phyloP scores from a whole-genome alignment of 2,329 filamentous ascomycete genomes.

The Microcyclosporella mali region DNA sequence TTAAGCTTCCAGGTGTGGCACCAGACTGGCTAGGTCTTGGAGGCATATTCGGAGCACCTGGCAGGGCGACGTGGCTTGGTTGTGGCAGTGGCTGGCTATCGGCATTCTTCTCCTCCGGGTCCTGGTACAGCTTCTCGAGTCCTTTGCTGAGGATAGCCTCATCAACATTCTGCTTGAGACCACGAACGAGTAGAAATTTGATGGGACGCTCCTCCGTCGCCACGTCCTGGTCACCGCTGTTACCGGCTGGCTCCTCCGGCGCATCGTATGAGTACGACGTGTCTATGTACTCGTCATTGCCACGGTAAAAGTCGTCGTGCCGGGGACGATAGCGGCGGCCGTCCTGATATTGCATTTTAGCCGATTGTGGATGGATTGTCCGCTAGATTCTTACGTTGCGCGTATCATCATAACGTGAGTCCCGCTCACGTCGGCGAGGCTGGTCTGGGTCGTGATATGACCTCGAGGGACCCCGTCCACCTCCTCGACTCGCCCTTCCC shows the following conservation, averaged over 20 bases:
- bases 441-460: neutral
- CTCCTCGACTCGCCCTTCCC: conserved; percentile 1
- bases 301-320: too few species aligned
- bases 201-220: conserved; percentile 14
- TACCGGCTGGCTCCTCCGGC: conserved; percentile 14
- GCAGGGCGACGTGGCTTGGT: conserved; percentile 1
- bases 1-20: conserved; percentile 66
- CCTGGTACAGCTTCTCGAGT: conserved; percentile 64
- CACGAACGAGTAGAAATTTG: conserved; percentile 61
- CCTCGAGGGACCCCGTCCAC: neutral
- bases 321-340: neutral
- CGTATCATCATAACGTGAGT: too few species aligned
- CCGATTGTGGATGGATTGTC: too few species aligned
- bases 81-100: conserved; percentile 37
- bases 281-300: conserved; percentile 7
- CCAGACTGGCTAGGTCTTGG: conserved; percentile 4
- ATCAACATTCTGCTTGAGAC: conserved; percentile 62
- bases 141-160: conserved; percentile 69
- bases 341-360: too few species aligned
- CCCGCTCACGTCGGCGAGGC: neutral
- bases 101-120: conserved; percentile 32
- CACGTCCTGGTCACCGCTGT: conserved; percentile 21
- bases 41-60: neutral
- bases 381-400: too few species aligned
- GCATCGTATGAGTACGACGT: conserved; percentile 13